Base-by-base conservation (phyloP, 495 filamentous ascomycete genomes). In the Daldinia childiae region DNA sequence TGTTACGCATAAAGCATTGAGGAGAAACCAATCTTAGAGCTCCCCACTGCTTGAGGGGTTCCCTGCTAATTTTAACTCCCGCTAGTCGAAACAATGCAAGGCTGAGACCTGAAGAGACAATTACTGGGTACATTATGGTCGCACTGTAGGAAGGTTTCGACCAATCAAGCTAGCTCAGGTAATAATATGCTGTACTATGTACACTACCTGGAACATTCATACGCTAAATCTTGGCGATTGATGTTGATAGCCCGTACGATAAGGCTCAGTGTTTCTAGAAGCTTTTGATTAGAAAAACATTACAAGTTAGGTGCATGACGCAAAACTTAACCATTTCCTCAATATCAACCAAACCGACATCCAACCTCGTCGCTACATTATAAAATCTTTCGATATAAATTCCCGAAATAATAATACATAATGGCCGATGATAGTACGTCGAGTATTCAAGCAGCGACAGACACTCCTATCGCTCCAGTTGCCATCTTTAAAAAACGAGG, bases 401-500 rank as follows among this genome's bases (percentile, higher is more conserved):
- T 4, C 21, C n/a, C 38, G 5, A 32, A 12, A n/a, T 43, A 9
- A 1, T 32, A 24, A 41, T 26, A 74, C 74, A 74, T 11, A 21
- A 76, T 76, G 73, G 41, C 73, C 5, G 73, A 73, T 56, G 62
- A 76, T 4, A 56, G 61, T 29, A 77, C 81, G 24, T 65, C 77
- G 21, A 61, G 38, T 24, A 52, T 34, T 15, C 73, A 78, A 64
- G 67, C 78, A 45, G 54, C 77, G 3, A 62, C 66, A 15, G 60
- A 79, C 9, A 67, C 80, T 14, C 67, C 82, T 6, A 59, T 77
- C 14, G 80, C 80, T 3, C 82, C 86, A 14, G 85, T 89, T 15
- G 83, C 90, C 34, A 80, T 92, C 50, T 99, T 99, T 87, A 97
- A 97, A 75, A 97, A 95, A 80, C 91, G 95, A 73, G 83, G 87